A percentile compares a stretch with the other conserved stretches of the same genome.
Conservation (phyloP, 352 stramenopile species). For the Blastocystis sp. region DNA sequence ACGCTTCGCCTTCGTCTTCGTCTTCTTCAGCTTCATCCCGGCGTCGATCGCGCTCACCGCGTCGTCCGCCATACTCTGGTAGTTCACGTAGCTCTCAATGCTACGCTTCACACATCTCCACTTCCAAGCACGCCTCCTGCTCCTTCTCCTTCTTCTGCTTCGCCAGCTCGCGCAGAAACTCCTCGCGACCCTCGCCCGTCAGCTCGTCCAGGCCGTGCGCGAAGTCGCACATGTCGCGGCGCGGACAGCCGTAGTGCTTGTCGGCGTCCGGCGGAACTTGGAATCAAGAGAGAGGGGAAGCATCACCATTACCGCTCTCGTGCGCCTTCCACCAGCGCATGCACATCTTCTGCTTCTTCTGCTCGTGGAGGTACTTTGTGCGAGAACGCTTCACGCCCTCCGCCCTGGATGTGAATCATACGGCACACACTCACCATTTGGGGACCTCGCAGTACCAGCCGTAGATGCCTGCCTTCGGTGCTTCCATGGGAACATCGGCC, state of each 20-base stretch:
- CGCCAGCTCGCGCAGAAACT: conserved; percentile 55
- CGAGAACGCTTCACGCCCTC: conserved; percentile 65
- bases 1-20: not conserved
- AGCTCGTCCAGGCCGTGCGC: conserved; percentile 64
- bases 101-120: not conserved
- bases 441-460: conserved; percentile 69
- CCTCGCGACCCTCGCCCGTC: conserved; percentile 37
- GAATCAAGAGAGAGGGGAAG: not conserved
- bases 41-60: conserved; percentile 36
- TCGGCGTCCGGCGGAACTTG: conserved; percentile 55
- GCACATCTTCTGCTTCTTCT: conserved; percentile 69
- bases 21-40: not conserved
- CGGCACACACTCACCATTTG: not conserved
- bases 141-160: conserved; percentile 48
- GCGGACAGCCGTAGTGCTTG: conserved; percentile 67
- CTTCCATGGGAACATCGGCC: conserved; percentile 51
- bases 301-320: conserved; percentile 25
- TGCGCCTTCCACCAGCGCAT: conserved; percentile 62
- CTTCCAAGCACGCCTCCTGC: not conserved
- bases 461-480: conserved; percentile 59
- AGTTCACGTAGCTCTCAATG: conserved; percentile 44
- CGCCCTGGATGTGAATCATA: not conserved
- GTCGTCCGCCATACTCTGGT: conserved; percentile 24
- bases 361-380: conserved; percentile 27
- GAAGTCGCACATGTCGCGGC: conserved; percentile 55